Conservation (phyloP, 257 asterid genomes). For the Ajuga chamaepitys region DNA sequence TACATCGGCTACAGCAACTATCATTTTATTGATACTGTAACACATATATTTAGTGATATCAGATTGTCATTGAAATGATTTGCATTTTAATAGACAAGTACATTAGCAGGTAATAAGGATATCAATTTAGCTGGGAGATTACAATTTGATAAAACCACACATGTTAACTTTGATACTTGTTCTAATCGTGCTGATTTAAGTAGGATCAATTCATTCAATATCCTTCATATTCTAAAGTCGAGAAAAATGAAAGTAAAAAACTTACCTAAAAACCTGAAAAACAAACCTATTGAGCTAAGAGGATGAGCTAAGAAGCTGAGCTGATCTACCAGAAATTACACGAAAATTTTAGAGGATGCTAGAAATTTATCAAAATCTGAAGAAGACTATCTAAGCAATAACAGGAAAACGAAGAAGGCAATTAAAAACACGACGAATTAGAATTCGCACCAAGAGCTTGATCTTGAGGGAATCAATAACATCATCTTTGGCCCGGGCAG, state of each 20-base stretch:
- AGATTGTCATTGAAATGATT: not conserved
- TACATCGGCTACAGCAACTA: too few relatives aligned
- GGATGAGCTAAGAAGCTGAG: not conserved
- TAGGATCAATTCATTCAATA: not conserved
- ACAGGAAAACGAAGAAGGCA: too few relatives aligned
- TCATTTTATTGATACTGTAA: too few relatives aligned
- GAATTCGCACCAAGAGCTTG: constrained; percentile 54
- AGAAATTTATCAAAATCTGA: not conserved
- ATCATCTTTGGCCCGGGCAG: constrained; percentile 25
- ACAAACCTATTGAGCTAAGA: not conserved
- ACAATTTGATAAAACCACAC: not conserved
- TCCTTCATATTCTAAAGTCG: not conserved
- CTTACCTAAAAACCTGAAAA: not conserved
- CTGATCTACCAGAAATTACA: not conserved
- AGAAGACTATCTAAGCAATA: too few relatives aligned
- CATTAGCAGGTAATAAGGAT: not conserved
- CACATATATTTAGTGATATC: too few relatives aligned
- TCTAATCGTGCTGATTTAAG: not conserved
- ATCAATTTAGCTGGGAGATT: not conserved
- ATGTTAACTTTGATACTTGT: not conserved
- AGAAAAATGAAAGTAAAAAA: not conserved
- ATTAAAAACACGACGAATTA: not conserved
- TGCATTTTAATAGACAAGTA: not conserved
- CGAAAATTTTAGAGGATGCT: not conserved
- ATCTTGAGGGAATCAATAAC: constrained; percentile 45